Conservation (phyloP, 2,329 filamentous ascomycete species). For the Scedosporium aurantiacum region DNA sequence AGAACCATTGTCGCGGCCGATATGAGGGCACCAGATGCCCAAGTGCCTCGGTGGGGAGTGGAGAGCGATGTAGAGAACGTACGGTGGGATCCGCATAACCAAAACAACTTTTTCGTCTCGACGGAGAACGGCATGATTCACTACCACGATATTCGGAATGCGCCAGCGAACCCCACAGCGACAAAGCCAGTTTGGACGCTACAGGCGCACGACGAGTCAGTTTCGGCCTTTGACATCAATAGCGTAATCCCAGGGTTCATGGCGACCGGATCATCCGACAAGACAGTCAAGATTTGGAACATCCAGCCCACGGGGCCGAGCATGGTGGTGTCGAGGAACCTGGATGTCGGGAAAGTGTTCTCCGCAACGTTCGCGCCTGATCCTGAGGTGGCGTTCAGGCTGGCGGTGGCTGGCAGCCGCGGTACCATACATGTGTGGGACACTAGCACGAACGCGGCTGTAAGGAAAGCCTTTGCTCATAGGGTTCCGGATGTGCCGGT, state of each 20-base stretch:
- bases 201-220: constrained; percentile 86
- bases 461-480: constrained; percentile 72
- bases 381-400: constrained; percentile 76
- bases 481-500: constrained; percentile 44
- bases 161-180: constrained; percentile 58
- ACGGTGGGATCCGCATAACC: constrained; percentile 84
- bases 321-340: constrained; percentile 82
- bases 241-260: constrained; percentile 81
- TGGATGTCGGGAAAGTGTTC: constrained; percentile 93
- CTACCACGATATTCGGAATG: constrained; percentile 76
- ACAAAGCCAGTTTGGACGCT: constrained; percentile 88
- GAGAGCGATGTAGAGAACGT: constrained; percentile 93
- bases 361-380: constrained; percentile 85
- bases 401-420: constrained; percentile 91
- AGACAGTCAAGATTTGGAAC: constrained; percentile 95
- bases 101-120: constrained; percentile 89
- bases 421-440: constrained; percentile 92
- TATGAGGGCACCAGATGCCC: constrained; percentile 83
- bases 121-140: constrained; percentile 88
- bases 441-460: constrained; percentile 81
- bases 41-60: constrained; percentile 77
- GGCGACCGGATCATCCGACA: constrained; percentile 87
- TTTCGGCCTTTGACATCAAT: constrained; percentile 91
- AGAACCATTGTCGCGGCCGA: constrained; percentile 88
- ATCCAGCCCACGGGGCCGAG: constrained; percentile 68